Base-by-base conservation (phyloP, 148 eudicot genomes). In the Chenopodium suecicum region DNA sequence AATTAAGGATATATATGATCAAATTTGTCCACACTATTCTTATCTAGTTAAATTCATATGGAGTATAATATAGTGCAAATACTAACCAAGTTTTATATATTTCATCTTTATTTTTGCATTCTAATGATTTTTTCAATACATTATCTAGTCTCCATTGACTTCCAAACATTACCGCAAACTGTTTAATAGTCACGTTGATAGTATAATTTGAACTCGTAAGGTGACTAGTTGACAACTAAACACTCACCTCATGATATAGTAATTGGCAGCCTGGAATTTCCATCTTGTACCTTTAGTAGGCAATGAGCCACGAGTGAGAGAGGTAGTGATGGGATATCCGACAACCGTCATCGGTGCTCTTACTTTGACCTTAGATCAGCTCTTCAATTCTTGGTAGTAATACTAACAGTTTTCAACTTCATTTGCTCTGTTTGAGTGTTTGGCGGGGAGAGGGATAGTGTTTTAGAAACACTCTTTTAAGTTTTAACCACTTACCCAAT, bases 381-480 rank as follows among this genome's bases (percentile, higher is more conserved):
- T 56, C 19, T 4, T 17, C 62, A 56, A 56, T 56, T 17, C 17
- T 56, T 56, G 22, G 62, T 56, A 63, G 2, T 19, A 4, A 25
- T 63, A 6, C 68, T n/a, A 29, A 64, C 4, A 64, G 13, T 13
- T 9, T 12, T 25, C 25, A 25, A 50, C 54, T 50, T 9, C 4
- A 34, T 23, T 70, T 70, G 74, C 74, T 37, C 46, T 31, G 46
- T 69, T 29, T 56, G 62, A 56, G 62, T 67, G 71, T 67, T 69
- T 69, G 73, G 73, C 73, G 74, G 74, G 74, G 50, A 70, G 14
- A 41, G 27, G 74, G 74, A 70, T 70, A 70, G 54, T 41, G 75
- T 72, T 44, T 46, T n/a, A 44, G 62, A 17, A 56, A 41, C 17
- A 0, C 62, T 17, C 62, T 12, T 14, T 19, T 56, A 56, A 14